phyloP scores from a whole-genome alignment of 78 protist species.

The Dictyostelium citrinum region DNA sequence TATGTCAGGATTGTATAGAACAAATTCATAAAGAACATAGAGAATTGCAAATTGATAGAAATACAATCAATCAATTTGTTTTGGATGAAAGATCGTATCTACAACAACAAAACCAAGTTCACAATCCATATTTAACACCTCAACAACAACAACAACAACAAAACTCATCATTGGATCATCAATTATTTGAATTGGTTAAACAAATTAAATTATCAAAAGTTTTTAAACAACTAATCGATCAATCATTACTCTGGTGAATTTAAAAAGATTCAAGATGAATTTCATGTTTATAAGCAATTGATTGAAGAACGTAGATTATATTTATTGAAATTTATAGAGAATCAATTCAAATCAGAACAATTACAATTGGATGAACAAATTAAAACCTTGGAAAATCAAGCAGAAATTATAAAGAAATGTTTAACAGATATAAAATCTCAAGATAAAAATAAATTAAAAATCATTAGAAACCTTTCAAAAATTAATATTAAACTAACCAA shows the following conservation, averaged over 20 bases:
- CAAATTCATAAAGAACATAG: not conserved
- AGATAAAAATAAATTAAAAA: constrained; percentile 23
- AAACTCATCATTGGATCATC: not conserved
- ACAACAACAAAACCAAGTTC: not conserved
- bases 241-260: not conserved
- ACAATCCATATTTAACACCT: not conserved
- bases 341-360: constrained; percentile 5
- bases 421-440: not conserved
- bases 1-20: not conserved
- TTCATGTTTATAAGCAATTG: not conserved
- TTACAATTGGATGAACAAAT: not conserved
- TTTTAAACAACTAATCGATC: not conserved
- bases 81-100: not conserved
- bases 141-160: constrained; percentile 15
- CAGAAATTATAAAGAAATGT: not conserved
- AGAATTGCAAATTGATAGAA: constrained; percentile 11
- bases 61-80: not conserved
- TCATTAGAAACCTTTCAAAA: not conserved
- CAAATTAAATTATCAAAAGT: not conserved
- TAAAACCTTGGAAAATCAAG: not conserved
- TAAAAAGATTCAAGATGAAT: not conserved
- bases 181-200: constrained; percentile 8
- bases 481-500: not conserved
- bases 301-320: not conserved
- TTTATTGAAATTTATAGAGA: not conserved